Conservation (phyloP, 495 filamentous ascomycete species). For the Aspergillus saccharolyticus region DNA sequence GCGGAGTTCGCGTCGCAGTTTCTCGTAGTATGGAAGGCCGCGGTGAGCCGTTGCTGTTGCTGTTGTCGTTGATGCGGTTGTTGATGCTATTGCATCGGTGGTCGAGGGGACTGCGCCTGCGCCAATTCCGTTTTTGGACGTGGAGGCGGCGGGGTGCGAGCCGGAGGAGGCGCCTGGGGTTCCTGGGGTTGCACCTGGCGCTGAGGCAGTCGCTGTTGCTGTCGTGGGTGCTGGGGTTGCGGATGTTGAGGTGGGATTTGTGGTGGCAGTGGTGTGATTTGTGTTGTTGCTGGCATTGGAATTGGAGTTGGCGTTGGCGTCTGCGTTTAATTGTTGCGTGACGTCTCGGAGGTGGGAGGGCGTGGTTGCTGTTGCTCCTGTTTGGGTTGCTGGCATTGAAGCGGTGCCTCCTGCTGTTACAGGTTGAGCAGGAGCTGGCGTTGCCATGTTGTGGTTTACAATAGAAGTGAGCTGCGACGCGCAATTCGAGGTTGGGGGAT, state of each 20-base stretch:
- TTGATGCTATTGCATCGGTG: background rate
- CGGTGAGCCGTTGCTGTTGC: constrained; percentile 26
- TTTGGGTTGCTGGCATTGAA: background rate
- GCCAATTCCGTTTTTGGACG: background rate
- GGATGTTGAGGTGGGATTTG: background rate
- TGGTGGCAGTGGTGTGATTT: background rate
- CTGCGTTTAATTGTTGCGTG: background rate
- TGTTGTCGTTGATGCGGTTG: constrained; percentile 6
- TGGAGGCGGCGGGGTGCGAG: background rate
- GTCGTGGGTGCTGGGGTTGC: constrained; percentile 6
- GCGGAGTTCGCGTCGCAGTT: constrained; percentile 62
- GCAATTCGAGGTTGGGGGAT: background rate
- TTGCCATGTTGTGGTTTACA: background rate
- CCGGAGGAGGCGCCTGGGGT: background rate
- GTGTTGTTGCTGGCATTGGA: background rate
- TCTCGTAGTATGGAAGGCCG: constrained; percentile 66
- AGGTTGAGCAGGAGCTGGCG: too few species aligned
- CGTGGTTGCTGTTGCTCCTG: background rate
- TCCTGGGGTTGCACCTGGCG: background rate
- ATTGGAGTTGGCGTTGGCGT: background rate
- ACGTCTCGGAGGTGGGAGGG: background rate
- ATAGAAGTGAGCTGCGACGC: background rate
- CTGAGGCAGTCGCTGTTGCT: background rate
- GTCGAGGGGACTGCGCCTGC: background rate
- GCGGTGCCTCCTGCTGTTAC: background rate